Conservation (phyloP, 257 asterid genomes). For the Salvia miltiorrhiza region DNA sequence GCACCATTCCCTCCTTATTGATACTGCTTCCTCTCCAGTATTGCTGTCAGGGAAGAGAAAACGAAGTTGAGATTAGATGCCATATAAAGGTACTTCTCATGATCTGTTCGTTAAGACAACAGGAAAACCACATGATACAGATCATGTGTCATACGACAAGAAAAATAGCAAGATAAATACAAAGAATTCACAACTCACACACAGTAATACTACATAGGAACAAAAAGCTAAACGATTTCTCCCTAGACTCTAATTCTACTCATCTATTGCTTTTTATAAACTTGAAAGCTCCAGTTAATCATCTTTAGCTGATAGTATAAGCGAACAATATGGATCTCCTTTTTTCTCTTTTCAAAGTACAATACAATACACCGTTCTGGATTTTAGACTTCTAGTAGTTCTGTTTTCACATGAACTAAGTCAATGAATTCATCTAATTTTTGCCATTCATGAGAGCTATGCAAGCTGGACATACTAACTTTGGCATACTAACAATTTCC, state of each 20-base stretch:
- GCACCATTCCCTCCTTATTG: conserved; percentile 56
- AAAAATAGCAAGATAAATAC: neutral
- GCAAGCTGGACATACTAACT: neutral
- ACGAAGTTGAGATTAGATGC: conserved; percentile 35
- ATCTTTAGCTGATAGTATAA: neutral
- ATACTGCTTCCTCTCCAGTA: conserved; percentile 40
- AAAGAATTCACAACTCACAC: neutral
- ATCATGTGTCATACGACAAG: neutral
- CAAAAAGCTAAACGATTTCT: neutral
- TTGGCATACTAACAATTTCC: neutral
- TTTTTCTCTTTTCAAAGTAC: neutral
- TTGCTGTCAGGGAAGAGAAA: conserved; percentile 46
- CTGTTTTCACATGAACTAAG: neutral
- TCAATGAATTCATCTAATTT: neutral
- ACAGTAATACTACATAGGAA: neutral
- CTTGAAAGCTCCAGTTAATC: neutral
- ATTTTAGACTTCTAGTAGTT: neutral
- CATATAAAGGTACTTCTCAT: conserved; percentile 26
- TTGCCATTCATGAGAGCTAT: neutral
- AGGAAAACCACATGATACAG: neutral
- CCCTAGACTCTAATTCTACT: neutral
- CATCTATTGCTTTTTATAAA: neutral
- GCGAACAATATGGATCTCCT: neutral
- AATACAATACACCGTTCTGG: neutral
- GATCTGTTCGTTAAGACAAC: conserved; percentile 14